A percentile compares a stretch with the other conserved stretches of the same genome.
These are phyloP conservation scores for Apiospora hydei DNA, from an alignment of 2,329 filamentous ascomycete genomes.

Conservation along the genomic window DNA sequence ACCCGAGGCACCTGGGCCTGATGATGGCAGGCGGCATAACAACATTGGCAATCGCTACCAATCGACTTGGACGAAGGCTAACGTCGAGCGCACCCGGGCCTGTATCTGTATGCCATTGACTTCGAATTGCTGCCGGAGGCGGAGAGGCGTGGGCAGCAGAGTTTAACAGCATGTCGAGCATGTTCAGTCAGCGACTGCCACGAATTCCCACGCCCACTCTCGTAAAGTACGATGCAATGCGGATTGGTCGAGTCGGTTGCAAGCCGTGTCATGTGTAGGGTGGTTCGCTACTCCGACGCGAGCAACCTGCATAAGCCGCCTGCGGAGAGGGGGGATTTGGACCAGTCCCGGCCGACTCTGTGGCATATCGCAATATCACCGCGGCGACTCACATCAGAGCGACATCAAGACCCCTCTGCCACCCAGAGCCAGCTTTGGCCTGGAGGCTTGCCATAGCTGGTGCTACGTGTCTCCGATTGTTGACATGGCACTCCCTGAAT, in stretches of 20 bases:
- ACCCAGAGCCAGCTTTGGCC: neutral
- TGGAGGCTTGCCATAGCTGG: conserved; percentile 16
- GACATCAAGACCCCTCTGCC: neutral
- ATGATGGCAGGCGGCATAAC: neutral
- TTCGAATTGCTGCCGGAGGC: neutral
- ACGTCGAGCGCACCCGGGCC: neutral
- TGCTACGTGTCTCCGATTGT: conserved; percentile 23
- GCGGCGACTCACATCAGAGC: conserved; percentile 22
- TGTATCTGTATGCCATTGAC: conserved; percentile 3
- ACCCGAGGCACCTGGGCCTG: neutral
- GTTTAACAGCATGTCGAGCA: conserved; percentile 26
- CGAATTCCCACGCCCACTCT: conserved; percentile 38
- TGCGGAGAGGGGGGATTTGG: conserved; percentile 39
- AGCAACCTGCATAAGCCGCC: conserved; percentile 40
- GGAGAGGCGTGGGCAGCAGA: conserved; percentile 16
- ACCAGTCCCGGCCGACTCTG: conserved; percentile 28
- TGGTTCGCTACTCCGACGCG: conserved; percentile 29
- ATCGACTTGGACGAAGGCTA: neutral
- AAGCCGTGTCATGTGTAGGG: conserved; percentile 39
- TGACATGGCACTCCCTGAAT: conserved; percentile 5
- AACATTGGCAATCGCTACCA: neutral
- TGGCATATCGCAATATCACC: conserved; percentile 26
- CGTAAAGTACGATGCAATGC: conserved; percentile 38
- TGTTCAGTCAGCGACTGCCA: conserved; percentile 43
- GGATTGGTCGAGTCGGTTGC: conserved; percentile 37